These are phyloP conservation scores for Colletotrichum sojae DNA, from an alignment of 2,329 filamentous ascomycete genomes.

Conservation along the genomic window DNA sequence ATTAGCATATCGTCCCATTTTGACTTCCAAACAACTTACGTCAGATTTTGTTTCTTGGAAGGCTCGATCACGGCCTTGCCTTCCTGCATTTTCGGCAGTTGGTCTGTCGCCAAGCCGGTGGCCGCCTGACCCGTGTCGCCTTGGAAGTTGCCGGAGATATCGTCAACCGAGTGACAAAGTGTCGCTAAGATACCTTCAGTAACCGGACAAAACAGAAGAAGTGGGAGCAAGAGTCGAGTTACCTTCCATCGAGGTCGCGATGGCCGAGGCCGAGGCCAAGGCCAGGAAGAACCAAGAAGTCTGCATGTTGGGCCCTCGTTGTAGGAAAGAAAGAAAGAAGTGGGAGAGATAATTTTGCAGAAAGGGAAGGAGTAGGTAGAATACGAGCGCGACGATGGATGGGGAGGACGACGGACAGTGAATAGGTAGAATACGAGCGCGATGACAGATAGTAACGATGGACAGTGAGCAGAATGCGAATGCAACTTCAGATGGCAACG, in stretches of 20 bases:
- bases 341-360: background rate
- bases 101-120: background rate
- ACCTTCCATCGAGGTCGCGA: background rate
- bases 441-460: no score
- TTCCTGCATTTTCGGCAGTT: background rate
- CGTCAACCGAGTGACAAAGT: no score
- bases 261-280: background rate
- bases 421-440: no score
- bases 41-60: slow-evolving; percentile 12
- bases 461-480: no score
- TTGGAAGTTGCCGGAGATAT: no score
- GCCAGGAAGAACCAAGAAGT: background rate
- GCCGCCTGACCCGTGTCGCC: no score
- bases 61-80: background rate
- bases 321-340: background rate
- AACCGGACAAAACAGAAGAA: background rate
- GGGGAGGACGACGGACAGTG: no score
- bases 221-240: background rate
- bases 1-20: background rate
- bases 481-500: no score
- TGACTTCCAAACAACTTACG: slow-evolving; percentile 4
- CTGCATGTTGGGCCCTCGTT: slow-evolving; percentile 9
- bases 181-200: background rate
- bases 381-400: no score
- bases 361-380: background rate